These are phyloP conservation scores for Mimosa pudica DNA, from an alignment of 306 rosid species.

Conservation along the genomic window DNA sequence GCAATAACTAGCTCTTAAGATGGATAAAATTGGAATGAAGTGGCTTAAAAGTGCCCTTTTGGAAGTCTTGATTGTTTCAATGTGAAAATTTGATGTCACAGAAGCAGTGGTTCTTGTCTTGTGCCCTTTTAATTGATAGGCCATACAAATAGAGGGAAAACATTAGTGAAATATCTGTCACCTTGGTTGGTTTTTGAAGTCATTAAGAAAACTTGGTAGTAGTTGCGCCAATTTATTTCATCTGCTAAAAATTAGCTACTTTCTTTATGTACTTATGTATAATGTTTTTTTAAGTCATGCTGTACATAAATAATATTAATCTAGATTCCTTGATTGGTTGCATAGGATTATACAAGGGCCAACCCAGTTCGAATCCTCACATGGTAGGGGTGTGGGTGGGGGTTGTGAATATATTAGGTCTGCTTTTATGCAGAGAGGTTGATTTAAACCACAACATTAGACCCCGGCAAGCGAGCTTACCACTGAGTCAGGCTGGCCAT, in stretches of 20 bases:
- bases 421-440: too few species aligned
- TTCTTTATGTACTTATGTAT: not conserved
- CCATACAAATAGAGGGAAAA: not conserved
- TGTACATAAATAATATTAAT: conserved; percentile 1
- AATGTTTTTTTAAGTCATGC: not conserved
- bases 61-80: not conserved
- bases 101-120: conserved; percentile 10
- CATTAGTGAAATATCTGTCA: not conserved
- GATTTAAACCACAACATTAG: too few species aligned
- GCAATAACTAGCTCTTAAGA: not conserved
- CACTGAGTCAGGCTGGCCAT: too few species aligned
- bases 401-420: too few species aligned
- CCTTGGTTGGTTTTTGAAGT: not conserved
- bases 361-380: too few species aligned
- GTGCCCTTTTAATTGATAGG: not conserved
- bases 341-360: not conserved
- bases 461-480: too few species aligned
- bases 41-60: not conserved
- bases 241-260: not conserved
- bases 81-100: not conserved
- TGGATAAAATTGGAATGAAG: not conserved
- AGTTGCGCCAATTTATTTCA: not conserved
- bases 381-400: too few species aligned
- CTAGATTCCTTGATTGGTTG: conserved; percentile 10
- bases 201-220: not conserved